Conservation (phyloP, 2,329 filamentous ascomycete species). For the Ophiostoma sp. region DNA sequence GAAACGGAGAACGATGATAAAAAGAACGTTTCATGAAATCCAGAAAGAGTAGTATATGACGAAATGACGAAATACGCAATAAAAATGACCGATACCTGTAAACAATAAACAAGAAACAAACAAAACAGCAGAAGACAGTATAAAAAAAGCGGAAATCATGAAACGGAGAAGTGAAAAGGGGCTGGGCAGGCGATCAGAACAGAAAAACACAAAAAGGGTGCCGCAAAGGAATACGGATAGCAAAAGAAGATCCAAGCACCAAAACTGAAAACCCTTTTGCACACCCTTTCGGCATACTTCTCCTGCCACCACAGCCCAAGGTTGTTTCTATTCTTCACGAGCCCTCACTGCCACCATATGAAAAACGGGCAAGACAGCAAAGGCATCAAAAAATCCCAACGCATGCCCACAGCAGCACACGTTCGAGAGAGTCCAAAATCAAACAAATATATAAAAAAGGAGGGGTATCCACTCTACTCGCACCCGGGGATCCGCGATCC, state of each 20-base stretch:
- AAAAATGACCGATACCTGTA: conserved; percentile 29
- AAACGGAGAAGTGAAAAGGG: conserved; percentile 2
- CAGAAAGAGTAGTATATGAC: conserved; percentile 29
- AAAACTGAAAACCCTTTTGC: background rate
- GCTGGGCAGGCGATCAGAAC: too few relatives aligned
- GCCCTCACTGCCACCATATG: conserved; percentile 1
- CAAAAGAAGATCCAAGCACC: background rate
- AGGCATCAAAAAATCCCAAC: conserved; percentile 16
- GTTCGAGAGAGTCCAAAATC: conserved; percentile 16
- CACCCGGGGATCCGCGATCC: conserved; percentile 16
- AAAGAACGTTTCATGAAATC: conserved; percentile 28
- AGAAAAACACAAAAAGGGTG: background rate
- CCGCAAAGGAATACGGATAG: background rate
- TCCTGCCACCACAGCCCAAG: background rate
- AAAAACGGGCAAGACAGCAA: background rate
- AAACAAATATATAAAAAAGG: conserved; percentile 27
- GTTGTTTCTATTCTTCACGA: conserved; percentile 9
- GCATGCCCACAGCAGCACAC: conserved; percentile 15
- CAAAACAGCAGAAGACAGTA: conserved; percentile 13
- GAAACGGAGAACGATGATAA: background rate
- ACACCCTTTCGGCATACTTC: too few relatives aligned
- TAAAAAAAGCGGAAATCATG: background rate
- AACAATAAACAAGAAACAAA: background rate
- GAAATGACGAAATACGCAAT: conserved; percentile 14
- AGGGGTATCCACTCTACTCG: conserved; percentile 32